phyloP scores from a whole-genome alignment of 2,329 filamentous ascomycete species.

The Penicillium glabrum region DNA sequence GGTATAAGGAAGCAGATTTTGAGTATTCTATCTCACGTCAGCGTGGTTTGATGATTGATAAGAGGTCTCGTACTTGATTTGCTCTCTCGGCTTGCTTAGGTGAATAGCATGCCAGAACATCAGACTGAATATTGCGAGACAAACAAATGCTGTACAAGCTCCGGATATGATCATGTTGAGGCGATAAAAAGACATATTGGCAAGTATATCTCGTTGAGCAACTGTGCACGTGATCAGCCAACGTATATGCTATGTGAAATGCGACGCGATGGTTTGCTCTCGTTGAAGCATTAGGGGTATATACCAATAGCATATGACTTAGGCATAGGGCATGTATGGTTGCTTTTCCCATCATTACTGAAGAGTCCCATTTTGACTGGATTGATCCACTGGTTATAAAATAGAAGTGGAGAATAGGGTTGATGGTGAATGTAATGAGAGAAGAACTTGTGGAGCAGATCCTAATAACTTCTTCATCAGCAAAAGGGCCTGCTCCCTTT shows the following conservation, averaged over 20 bases:
- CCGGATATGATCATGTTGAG: constrained; percentile 42
- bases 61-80: constrained; percentile 35
- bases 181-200: constrained; percentile 26
- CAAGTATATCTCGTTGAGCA: constrained; percentile 9
- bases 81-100: constrained; percentile 44
- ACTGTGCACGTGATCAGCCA: background rate
- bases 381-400: background rate
- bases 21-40: constrained; percentile 35
- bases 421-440: background rate
- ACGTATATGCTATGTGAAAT: background rate
- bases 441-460: background rate
- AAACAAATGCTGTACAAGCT: constrained; percentile 32
- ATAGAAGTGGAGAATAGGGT: no score
- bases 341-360: background rate
- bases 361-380: background rate
- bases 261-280: no score
- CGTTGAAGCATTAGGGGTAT: background rate
- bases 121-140: constrained; percentile 28
- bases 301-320: background rate
- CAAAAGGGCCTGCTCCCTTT: background rate
- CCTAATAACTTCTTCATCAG: background rate
- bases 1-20: constrained; percentile 45
- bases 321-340: constrained; percentile 4
- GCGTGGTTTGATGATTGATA: background rate
- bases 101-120: constrained; percentile 40